Evolutionary conservation across 306 rosid genomes (phyloP), one percentile per base, ranked within the genome.

Genomic region (Acmispon strigosus): DNA sequence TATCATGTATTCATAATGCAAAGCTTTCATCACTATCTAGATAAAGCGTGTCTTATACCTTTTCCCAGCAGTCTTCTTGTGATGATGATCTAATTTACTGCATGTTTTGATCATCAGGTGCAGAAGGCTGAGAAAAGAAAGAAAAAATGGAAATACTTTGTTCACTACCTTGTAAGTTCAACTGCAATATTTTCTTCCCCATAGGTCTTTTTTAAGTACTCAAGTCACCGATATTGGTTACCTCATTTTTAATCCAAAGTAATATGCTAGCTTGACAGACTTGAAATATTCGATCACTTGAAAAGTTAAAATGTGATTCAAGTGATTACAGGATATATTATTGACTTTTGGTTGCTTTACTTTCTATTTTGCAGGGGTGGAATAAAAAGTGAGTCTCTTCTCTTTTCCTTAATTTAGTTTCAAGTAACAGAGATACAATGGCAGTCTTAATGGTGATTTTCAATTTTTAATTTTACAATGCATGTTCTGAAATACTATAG

Each of bases 341-440:
- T 51, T 80, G 74, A 76, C 77, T 58, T 49, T 41, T 24, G 61
- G 24, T 50, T 70, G 65, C 45, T 63, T 45, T 52, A 29, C 17
- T 80, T 85, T 39, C 42, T 82, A 36, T 84, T 85, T 86, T 87
- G 90, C 99, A 95, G 99, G 99, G 99, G 55, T 95, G 99, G 99
- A 95, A 86, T 76, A 95, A 95, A 86, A 95, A 89, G 99, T 94
- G 77, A 94, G 96, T 82, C 63, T 76, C 57, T 67, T 63, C 67
- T 47, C 56, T 77, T 32, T 84, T 51, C 53, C 5, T 45, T 45
- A 66, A 61, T 76, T 52, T 82, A 66, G 62, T 69, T 60, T 71
- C 50, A 37, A 24, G 62, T 76, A 59, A 22, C 60, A 29, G 47
- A 65, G 62, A 75, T 74, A 53, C 59, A 63, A 44, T 32, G 64